Evolutionary conservation across 2,329 filamentous ascomycete species (phyloP).

Genomic region (Septoria petroselini): DNA sequence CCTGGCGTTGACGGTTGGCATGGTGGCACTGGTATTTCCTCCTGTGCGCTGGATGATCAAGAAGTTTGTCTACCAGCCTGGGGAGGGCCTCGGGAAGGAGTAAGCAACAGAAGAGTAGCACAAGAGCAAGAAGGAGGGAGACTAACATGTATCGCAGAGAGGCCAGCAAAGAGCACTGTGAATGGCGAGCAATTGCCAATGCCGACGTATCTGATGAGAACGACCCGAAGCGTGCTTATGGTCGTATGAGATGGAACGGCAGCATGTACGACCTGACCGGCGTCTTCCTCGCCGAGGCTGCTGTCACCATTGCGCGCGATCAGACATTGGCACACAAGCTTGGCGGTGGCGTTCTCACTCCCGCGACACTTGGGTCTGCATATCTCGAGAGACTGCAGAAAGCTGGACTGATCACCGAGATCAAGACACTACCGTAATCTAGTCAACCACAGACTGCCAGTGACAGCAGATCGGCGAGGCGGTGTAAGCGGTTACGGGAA

Average conservation of each 20-base stretch:
- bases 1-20: slow-evolving; percentile 45
- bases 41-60: slow-evolving; percentile 53
- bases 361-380: slow-evolving; percentile 65
- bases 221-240: slow-evolving; percentile 53
- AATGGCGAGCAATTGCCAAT: slow-evolving; percentile 63
- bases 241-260: slow-evolving; percentile 56
- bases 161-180: slow-evolving; percentile 57
- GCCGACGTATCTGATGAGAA: slow-evolving; percentile 52
- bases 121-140: neutral
- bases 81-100: slow-evolving; percentile 49
- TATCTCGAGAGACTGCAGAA: slow-evolving; percentile 62
- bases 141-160: slow-evolving; percentile 43
- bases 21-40: slow-evolving; percentile 50
- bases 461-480: slow-evolving; percentile 3
- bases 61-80: slow-evolving; percentile 50
- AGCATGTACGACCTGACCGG: slow-evolving; percentile 68
- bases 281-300: slow-evolving; percentile 61
- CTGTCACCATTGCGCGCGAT: slow-evolving; percentile 60
- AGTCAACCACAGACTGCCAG: slow-evolving; percentile 7
- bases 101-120: slow-evolving; percentile 23
- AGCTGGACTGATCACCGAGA: slow-evolving; percentile 62
- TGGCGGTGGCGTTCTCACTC: slow-evolving; percentile 67
- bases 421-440: slow-evolving; percentile 34
- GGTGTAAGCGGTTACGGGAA: slow-evolving; percentile 14
- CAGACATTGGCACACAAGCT: slow-evolving; percentile 53